Conservation (phyloP, 805 yeast genomes). For the Saccharomycopsis fermentans region DNA sequence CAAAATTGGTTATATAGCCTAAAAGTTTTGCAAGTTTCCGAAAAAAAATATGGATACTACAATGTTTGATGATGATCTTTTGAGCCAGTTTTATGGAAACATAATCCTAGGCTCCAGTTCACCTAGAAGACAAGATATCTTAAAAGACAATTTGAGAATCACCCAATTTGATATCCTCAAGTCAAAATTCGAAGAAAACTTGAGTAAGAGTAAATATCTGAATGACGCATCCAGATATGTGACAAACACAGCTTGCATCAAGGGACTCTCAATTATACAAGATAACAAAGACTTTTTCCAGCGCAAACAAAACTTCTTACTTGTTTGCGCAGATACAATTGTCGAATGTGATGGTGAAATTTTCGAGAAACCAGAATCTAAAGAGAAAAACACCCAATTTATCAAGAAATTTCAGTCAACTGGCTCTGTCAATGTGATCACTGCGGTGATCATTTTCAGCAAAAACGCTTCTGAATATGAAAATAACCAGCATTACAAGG, state of each 20-base stretch:
- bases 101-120: constrained; percentile 77
- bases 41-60: too few relatives aligned
- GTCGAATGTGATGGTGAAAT: constrained; percentile 52
- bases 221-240: constrained; percentile 41
- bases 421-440: constrained; percentile 11
- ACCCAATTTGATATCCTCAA: not conserved
- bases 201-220: constrained; percentile 41
- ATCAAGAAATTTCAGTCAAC: not conserved
- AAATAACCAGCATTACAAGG: not conserved
- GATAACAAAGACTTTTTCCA: constrained; percentile 23
- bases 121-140: constrained; percentile 68
- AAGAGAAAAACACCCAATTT: constrained; percentile 25
- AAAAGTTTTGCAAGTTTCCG: too few relatives aligned
- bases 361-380: constrained; percentile 69
- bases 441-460: constrained; percentile 26
- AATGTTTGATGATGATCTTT: not conserved
- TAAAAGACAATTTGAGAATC: constrained; percentile 46
- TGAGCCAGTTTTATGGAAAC: constrained; percentile 8
- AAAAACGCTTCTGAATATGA: constrained; percentile 35
- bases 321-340: constrained; percentile 72
- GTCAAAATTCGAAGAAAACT: constrained; percentile 57
- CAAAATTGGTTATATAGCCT: too few relatives aligned
- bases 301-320: not conserved
- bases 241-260: constrained; percentile 53
- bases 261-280: constrained; percentile 52